These are phyloP conservation scores for Solanum ossicruentum DNA, from an alignment of 257 asterid species.

Conservation along the genomic window DNA sequence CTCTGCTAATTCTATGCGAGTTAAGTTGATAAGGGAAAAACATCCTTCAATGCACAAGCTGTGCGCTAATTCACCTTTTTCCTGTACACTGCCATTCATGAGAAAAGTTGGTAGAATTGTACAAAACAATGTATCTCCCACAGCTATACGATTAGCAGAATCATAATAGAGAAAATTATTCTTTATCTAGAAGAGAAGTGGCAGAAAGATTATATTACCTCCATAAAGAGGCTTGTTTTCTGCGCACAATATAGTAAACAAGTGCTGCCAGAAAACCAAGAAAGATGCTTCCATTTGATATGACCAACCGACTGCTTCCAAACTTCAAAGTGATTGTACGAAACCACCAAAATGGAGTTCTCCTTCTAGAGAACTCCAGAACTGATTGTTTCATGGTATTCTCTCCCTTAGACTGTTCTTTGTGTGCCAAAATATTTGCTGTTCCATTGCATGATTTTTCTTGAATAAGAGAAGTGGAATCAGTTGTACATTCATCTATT, in stretches of 20 bases:
- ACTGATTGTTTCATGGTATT: constrained; percentile 39
- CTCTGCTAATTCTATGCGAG: neutral
- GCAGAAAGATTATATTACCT: constrained; percentile 33
- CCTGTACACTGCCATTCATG: neutral
- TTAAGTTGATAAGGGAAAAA: neutral
- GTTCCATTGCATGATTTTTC: constrained; percentile 15
- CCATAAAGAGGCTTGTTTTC: constrained; percentile 44
- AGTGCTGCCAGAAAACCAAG: constrained; percentile 37
- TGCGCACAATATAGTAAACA: constrained; percentile 34
- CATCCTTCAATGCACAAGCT: neutral
- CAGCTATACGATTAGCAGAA: neutral
- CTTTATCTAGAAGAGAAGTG: neutral
- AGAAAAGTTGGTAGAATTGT: neutral
- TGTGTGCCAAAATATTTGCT: constrained; percentile 21
- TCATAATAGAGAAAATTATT: neutral
- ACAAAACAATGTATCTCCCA: neutral
- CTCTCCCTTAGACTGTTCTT: constrained; percentile 3
- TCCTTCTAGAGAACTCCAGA: constrained; percentile 35
- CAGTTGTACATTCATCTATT: constrained; percentile 15
- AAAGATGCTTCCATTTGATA: constrained; percentile 38
- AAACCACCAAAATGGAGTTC: constrained; percentile 58
- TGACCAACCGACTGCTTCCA: too few species aligned
- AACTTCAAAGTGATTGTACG: constrained; percentile 23
- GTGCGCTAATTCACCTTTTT: neutral
- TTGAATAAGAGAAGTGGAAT: constrained; percentile 14